Percentiles rank a stretch among this genome's conserved stretches.
These are phyloP conservation scores for Rutstroemia sp. DNA, from an alignment of 2,329 filamentous ascomycete genomes.

Conservation along the genomic window DNA sequence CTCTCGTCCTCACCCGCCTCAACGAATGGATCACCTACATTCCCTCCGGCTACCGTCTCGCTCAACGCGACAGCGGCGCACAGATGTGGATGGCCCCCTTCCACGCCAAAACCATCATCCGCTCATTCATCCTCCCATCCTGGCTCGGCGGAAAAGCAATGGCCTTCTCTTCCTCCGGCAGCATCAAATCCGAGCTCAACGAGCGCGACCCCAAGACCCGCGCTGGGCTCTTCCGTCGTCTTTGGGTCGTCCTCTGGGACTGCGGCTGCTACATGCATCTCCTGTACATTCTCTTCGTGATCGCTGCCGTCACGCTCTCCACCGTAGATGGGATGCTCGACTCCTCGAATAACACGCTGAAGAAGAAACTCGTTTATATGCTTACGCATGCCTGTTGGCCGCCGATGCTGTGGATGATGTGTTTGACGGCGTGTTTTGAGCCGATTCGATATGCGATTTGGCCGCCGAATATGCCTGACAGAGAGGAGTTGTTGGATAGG, in stretches of 20 bases:
- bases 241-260: constrained; percentile 48
- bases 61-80: constrained; percentile 47
- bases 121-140: constrained; percentile 48
- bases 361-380: constrained; percentile 35
- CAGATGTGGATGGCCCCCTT: constrained; percentile 59
- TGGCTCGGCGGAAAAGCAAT: constrained; percentile 53
- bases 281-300: constrained; percentile 36
- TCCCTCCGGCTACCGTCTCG: constrained; percentile 51
- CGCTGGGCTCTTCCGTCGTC: constrained; percentile 45
- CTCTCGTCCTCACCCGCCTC: constrained; percentile 43
- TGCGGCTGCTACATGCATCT: constrained; percentile 48
- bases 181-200: constrained; percentile 46
- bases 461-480: constrained; percentile 49
- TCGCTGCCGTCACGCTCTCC: constrained; percentile 32
- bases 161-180: constrained; percentile 55
- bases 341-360: constrained; percentile 36
- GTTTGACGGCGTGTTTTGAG: constrained; percentile 32
- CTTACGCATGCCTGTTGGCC: constrained; percentile 57
- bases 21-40: constrained; percentile 52
- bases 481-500: constrained; percentile 47
- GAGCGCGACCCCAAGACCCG: constrained; percentile 47
- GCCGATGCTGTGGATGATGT: constrained; percentile 42
- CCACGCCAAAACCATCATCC: constrained; percentile 49
- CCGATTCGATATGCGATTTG: constrained; percentile 54
- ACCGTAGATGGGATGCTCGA: constrained; percentile 34